Evolutionary conservation across 495 filamentous ascomycete species (phyloP).

Genomic region (Hypoxylon fragiforme): DNA sequence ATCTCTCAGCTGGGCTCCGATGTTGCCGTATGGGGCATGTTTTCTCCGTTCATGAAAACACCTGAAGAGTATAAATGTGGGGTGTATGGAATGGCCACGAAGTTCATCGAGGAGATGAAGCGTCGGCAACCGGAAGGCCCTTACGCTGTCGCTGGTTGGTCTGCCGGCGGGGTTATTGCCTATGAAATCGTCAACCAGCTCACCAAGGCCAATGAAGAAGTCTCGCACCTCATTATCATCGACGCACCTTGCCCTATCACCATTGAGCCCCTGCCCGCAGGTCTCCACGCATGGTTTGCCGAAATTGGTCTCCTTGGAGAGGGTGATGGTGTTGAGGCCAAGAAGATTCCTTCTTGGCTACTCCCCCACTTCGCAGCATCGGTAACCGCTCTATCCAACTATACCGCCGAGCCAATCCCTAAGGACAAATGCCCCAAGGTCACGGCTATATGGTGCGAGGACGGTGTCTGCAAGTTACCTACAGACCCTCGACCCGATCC

Average conservation of each 20-base stretch:
- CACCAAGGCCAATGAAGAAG: constrained; percentile 64
- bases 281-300: constrained; percentile 79
- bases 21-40: constrained; percentile 65
- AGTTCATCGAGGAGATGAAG: constrained; percentile 65
- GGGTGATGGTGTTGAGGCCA: constrained; percentile 41
- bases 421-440: constrained; percentile 63
- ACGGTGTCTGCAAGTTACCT: constrained; percentile 75
- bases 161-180: constrained; percentile 84
- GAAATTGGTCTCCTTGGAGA: constrained; percentile 80
- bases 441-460: constrained; percentile 75
- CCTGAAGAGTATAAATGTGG: constrained; percentile 59
- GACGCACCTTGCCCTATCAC: constrained; percentile 80
- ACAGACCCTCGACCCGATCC: constrained; percentile 72
- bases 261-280: constrained; percentile 74
- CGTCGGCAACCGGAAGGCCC: constrained; percentile 66
- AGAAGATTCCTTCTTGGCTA: constrained; percentile 74
- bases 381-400: constrained; percentile 73
- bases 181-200: constrained; percentile 80
- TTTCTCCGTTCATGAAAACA: constrained; percentile 64
- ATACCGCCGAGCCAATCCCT: constrained; percentile 61
- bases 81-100: constrained; percentile 56
- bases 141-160: constrained; percentile 77
- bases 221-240: constrained; percentile 77
- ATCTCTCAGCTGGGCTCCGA: constrained; percentile 54
- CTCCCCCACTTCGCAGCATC: constrained; percentile 82